These are phyloP conservation scores for Penicillium crustosum DNA, from an alignment of 2,329 filamentous ascomycete genomes.

Conservation along the genomic window DNA sequence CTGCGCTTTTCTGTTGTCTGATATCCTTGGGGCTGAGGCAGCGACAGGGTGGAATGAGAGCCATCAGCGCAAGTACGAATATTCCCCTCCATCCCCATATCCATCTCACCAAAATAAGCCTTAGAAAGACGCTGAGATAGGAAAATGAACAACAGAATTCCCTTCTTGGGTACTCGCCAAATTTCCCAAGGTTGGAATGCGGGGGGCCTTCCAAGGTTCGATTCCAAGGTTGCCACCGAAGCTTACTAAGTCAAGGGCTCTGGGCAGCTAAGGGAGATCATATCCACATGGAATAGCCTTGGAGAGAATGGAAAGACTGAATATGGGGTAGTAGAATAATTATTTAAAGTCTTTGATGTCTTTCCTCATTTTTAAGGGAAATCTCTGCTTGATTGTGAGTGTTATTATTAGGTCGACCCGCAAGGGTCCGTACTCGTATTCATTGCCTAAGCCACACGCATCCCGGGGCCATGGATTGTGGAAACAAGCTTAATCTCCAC, in stretches of 20 bases:
- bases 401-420: neutral
- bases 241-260: constrained; percentile 4
- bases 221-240: neutral
- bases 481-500: neutral
- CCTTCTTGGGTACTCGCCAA: neutral
- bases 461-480: neutral
- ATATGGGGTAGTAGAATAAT: neutral
- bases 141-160: constrained; percentile 11
- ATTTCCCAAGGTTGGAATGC: neutral
- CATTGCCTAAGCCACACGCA: neutral
- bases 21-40: constrained; percentile 8
- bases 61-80: constrained; percentile 5
- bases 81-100: constrained; percentile 10
- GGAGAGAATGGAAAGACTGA: neutral
- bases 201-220: neutral
- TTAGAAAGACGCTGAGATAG: neutral
- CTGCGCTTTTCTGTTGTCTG: constrained; percentile 40
- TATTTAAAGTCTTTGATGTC: neutral
- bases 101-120: neutral
- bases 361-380: neutral
- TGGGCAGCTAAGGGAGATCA: no score
- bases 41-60: constrained; percentile 17
- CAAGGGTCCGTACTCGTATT: neutral
- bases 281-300: neutral
- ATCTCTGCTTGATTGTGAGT: neutral